Evolutionary conservation across 169 alveolate genomes (phyloP).

Genomic region (Perkinsus olseni): DNA sequence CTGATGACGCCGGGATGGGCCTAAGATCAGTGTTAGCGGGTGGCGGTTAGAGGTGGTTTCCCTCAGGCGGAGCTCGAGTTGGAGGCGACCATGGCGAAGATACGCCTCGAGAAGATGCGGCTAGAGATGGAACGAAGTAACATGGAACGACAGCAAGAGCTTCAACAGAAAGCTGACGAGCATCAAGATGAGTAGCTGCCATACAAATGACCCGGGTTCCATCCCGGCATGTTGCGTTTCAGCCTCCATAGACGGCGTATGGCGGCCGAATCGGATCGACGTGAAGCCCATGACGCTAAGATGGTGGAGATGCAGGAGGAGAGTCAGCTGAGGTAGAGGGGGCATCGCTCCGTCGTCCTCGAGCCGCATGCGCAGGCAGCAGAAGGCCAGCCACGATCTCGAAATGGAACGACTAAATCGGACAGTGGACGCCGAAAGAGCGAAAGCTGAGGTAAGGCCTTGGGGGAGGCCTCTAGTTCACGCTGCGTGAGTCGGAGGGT

Average conservation of each 20-base stretch:
- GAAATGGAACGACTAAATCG: background rate
- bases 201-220: background rate
- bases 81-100: background rate
- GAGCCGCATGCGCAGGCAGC: background rate
- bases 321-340: slow-evolving; percentile 21
- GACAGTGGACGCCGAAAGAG: slow-evolving; percentile 15
- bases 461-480: no score
- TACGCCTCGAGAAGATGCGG: background rate
- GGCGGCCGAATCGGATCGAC: background rate
- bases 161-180: background rate
- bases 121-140: background rate
- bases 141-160: background rate
- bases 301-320: slow-evolving; percentile 29
- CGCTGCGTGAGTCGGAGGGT: no score
- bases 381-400: background rate
- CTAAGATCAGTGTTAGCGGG: background rate
- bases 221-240: background rate
- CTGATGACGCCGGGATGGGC: no score
- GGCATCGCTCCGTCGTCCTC: background rate
- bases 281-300: slow-evolving; percentile 31
- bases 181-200: background rate
- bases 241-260: background rate
- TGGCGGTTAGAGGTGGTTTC: background rate
- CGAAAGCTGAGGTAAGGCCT: background rate
- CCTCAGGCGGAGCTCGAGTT: background rate